Conservation (phyloP, 2,329 filamentous ascomycete species). For the Colletotrichum sp. region DNA sequence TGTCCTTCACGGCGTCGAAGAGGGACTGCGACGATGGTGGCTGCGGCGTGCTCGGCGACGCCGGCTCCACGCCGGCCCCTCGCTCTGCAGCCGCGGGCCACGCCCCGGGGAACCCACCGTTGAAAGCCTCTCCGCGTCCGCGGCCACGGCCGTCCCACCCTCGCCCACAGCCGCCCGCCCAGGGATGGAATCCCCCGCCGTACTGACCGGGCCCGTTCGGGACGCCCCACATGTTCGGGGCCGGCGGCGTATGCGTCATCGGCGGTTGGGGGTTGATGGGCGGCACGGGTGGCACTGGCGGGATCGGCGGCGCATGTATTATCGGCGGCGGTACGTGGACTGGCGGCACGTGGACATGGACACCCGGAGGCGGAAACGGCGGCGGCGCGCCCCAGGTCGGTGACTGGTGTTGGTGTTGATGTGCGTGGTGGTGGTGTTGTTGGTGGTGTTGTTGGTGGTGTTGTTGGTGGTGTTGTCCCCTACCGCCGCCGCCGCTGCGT, state of each 20-base stretch:
- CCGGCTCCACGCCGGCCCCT: neutral
- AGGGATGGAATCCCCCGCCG: neutral
- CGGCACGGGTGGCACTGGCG: neutral
- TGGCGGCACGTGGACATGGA: neutral
- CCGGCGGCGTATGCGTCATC: neutral
- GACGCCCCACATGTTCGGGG: neutral
- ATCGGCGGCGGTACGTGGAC: neutral
- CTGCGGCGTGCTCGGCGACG: neutral
- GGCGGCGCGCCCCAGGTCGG: neutral
- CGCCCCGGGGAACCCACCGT: neutral
- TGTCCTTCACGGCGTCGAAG: neutral
- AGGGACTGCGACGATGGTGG: conserved; percentile 7
- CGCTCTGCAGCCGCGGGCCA: neutral
- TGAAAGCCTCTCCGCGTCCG: neutral
- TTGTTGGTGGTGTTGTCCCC: neutral
- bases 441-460: neutral
- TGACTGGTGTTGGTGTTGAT: neutral
- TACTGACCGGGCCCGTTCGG: neutral
- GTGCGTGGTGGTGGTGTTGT: neutral
- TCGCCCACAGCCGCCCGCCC: conserved; percentile 3
- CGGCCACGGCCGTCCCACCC: neutral
- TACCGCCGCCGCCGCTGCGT: neutral
- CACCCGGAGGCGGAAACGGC: neutral
- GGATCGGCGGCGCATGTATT: neutral
- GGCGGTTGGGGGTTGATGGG: neutral